Evolutionary conservation across 139 green algal species (phyloP).

Genomic region (Picochlorum sp.): DNA sequence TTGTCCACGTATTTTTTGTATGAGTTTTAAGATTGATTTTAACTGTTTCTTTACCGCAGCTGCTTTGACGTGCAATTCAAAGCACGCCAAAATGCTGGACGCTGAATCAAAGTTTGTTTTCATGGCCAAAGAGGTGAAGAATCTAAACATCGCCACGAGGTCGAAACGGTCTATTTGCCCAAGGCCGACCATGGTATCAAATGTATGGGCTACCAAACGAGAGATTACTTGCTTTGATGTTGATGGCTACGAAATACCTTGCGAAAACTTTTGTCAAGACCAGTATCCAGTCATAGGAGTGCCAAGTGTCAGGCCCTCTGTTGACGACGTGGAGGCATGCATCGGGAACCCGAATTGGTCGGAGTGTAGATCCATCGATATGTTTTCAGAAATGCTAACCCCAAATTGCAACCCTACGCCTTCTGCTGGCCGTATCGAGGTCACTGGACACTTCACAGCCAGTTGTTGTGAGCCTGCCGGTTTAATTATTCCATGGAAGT

Average conservation of each 20-base stretch:
- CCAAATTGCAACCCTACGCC: background rate
- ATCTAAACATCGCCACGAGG: background rate
- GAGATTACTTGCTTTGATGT: background rate
- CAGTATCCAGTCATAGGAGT: background rate
- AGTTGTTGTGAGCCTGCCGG: background rate
- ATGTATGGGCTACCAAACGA: background rate
- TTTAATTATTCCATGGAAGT: background rate
- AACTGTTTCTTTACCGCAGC: too few relatives aligned
- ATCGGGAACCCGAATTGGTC: background rate
- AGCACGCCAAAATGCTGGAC: background rate
- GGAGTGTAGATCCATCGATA: background rate
- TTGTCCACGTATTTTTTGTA: too few relatives aligned
- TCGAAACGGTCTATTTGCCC: background rate
- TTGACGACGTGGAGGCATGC: background rate
- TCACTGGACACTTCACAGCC: background rate
- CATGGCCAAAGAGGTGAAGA: background rate
- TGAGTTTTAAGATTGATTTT: too few relatives aligned
- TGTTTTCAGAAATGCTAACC: background rate
- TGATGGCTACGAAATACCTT: background rate
- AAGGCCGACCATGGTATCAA: background rate
- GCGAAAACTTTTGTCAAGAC: background rate
- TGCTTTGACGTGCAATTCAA: background rate
- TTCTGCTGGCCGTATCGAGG: background rate
- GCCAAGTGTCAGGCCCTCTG: background rate
- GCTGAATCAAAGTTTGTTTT: conserved; percentile 1